A percentile compares a stretch with the other conserved stretches of the same genome.
Evolutionary conservation across 1,139 yeast genomes (phyloP).

Genomic region (Blastobotrys proliferans): DNA sequence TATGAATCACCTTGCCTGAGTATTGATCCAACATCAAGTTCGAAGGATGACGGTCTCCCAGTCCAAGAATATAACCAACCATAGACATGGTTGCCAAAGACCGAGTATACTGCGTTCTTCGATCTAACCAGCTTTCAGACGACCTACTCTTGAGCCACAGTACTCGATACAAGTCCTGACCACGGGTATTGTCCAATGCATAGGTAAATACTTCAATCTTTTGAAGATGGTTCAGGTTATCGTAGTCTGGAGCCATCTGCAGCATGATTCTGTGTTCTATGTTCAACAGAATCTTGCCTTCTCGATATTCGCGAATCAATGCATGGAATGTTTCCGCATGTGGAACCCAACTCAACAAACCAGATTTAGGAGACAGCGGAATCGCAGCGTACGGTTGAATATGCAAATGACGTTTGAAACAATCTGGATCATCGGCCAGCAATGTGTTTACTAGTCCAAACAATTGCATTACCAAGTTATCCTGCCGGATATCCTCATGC

Average conservation of each 20-base stretch:
- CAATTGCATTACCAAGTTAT: constrained; percentile 94
- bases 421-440: constrained; percentile 85
- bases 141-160: constrained; percentile 94
- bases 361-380: constrained; percentile 96
- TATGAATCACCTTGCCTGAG: constrained; percentile 93
- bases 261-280: constrained; percentile 94
- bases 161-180: constrained; percentile 93
- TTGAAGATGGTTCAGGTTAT: constrained; percentile 77
- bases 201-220: constrained; percentile 96
- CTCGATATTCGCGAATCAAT: constrained; percentile 86
- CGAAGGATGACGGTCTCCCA: constrained; percentile 98
- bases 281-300: constrained; percentile 81
- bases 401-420: constrained; percentile 91
- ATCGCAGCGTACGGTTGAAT: constrained; percentile 90
- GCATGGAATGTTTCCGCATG: constrained; percentile 96
- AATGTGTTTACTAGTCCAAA: constrained; percentile 93
- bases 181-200: constrained; percentile 91
- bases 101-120: constrained; percentile 93
- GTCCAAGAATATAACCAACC: constrained; percentile 94
- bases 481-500: constrained; percentile 97
- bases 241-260: constrained; percentile 98
- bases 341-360: constrained; percentile 94
- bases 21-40: constrained; percentile 91
- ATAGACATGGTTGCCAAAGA: constrained; percentile 98
- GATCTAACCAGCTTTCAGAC: constrained; percentile 95